phyloP scores from a whole-genome alignment of 2,329 filamentous ascomycete species.

The Tothia fuscella region DNA sequence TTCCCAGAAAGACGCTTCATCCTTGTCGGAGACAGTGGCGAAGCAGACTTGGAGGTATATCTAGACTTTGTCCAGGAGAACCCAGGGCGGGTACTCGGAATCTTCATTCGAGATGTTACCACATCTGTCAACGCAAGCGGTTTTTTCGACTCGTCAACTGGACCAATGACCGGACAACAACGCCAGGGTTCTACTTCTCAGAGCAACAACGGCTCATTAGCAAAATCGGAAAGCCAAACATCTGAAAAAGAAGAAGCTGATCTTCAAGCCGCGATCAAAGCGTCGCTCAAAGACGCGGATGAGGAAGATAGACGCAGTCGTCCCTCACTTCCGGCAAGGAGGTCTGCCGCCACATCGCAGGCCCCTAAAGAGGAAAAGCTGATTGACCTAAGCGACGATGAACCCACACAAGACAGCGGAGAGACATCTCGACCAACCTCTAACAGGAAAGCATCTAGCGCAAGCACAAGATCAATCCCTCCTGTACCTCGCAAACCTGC shows the following conservation, averaged over 20 bases:
- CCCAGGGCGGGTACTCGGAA: constrained; percentile 67
- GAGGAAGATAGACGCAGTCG: constrained; percentile 21
- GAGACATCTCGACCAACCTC: constrained; percentile 14
- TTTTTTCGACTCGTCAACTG: constrained; percentile 62
- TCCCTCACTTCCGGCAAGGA: constrained; percentile 25
- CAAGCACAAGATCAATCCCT: constrained; percentile 14
- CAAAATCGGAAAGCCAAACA: constrained; percentile 19
- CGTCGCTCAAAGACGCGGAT: constrained; percentile 35
- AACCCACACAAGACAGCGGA: constrained; percentile 14
- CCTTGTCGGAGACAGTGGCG: constrained; percentile 87
- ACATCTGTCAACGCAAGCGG: constrained; percentile 53
- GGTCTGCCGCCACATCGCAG: constrained; percentile 16
- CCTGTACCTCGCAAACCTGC: constrained; percentile 25
- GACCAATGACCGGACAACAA: constrained; percentile 22
- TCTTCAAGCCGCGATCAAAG: constrained; percentile 34
- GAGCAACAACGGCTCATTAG: constrained; percentile 20
- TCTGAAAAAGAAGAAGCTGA: constrained; percentile 33
- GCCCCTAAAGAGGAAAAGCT: constrained; percentile 24
- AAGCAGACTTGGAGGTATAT: constrained; percentile 94
- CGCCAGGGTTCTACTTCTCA: constrained; percentile 19
- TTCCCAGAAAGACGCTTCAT: constrained; percentile 86
- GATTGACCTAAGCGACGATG: constrained; percentile 38
- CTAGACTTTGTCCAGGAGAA: constrained; percentile 82
- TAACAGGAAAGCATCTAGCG: not conserved
- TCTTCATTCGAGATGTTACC: constrained; percentile 94